Evolutionary conservation across 192 early-diverging fungal species (phyloP), one percentile per base, ranked within the genome.

Genomic region (Rhizoclosmatium globosum): DNA sequence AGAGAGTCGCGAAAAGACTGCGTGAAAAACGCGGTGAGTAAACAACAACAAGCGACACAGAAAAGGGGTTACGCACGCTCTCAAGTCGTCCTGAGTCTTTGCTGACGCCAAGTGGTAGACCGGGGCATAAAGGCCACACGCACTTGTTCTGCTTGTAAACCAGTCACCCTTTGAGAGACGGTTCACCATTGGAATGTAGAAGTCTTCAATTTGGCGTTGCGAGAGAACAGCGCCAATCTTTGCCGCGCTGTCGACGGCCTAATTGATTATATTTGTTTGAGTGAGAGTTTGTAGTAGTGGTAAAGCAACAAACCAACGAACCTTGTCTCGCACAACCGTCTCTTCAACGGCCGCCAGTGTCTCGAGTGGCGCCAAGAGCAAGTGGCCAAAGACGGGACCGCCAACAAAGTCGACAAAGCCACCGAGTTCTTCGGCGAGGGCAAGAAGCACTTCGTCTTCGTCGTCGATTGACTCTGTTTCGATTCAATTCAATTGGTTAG

Each of bases 341-440:
- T 99, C 98, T 82, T 99, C 98, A 2, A 97, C 97, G 21, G 96
- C 95, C 13, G 98, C 96, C 61, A 99, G 87, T 69, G 96, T 98
- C 84, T 99, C 98, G 70, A 99, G 88, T n/a, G 96, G 94, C 44
- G 91, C 86, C 67, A 99, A 84, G 41, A 99, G 88, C 74, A 95
- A 85, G 79, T 95, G 94, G 3, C 93, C 95, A 83, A 92, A 92
- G 44, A 91, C 89, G 13, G 94, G 89, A 15, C 98, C 98, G 21
- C 98, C 98, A 38, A 99, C 93, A 76, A 93, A 94, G 77, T 96
- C 93, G 66, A 94, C 90, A 85, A 99, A 96, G 81, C 92, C 87
- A 23, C 95, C 97, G 57, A 99, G 90, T 74, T 98, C 94, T 82
- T 97, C 95, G 17, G 97, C 98, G 48, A 99, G 86, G 48, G 94